Conservation (phyloP, 1,284 basidiomycete genomes). For the Cutaneotrichosporon sp. region DNA sequence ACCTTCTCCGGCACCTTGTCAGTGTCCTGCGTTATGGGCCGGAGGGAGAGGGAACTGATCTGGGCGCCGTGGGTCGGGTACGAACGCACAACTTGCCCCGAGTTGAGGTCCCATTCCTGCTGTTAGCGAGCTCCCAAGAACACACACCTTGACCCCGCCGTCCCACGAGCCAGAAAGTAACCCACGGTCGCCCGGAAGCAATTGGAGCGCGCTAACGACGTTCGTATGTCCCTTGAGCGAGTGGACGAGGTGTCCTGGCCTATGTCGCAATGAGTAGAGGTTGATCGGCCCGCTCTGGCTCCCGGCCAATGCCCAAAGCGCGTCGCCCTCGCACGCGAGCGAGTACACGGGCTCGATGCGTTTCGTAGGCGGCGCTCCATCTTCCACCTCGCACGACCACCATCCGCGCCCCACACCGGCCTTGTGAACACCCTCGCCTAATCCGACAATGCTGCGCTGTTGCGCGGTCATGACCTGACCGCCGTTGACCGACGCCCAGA, state of each 20-base stretch:
- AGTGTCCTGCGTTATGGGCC: conserved; percentile 57
- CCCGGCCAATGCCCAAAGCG: conserved; percentile 82
- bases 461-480: conserved; percentile 84
- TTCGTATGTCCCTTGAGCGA: conserved; percentile 69
- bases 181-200: conserved; percentile 76
- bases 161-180: conserved; percentile 95
- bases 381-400: conserved; percentile 64
- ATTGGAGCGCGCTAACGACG: conserved; percentile 78
- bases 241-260: conserved; percentile 77
- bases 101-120: conserved; percentile 97
- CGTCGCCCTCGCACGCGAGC: conserved; percentile 83
- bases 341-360: conserved; percentile 74
- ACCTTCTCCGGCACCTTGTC: conserved; percentile 9
- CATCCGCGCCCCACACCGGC: conserved; percentile 81
- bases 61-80: conserved; percentile 85
- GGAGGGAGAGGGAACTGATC: conserved; percentile 74
- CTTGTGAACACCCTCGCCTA: conserved; percentile 90
- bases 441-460: conserved; percentile 79
- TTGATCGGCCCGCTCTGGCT: conserved; percentile 83
- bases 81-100: conserved; percentile 72
- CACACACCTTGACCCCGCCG: conserved; percentile 75
- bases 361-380: conserved; percentile 15
- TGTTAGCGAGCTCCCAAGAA: conserved; percentile 3
- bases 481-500: conserved; percentile 83
- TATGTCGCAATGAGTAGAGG: conserved; percentile 87